Evolutionary conservation across 176 grass and related monocot genomes (phyloP), one percentile per base, ranked within the genome.

Genomic region (Oryza meridionalis): DNA sequence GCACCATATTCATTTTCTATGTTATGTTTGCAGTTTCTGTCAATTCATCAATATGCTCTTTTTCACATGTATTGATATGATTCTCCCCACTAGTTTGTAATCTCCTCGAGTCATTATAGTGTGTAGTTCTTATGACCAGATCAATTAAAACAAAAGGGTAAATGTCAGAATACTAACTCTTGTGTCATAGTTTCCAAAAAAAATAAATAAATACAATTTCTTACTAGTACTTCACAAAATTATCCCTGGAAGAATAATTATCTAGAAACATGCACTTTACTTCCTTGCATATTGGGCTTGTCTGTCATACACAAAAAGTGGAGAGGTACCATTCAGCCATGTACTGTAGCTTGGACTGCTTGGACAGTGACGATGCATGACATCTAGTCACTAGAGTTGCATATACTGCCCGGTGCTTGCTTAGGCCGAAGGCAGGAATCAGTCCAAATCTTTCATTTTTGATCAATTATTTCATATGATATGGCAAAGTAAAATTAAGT

Each of bases 1-100:
- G 37, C 12, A 68, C 77, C 29, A 40, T 76, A 35, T 53, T 76
- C 58, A 69, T 25, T 77, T 22, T 73, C 11, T 31, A 12, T 9
- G 19, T 74, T 81, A 75, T 67, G 15, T 51, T 74, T 65, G 77
- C 42, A 43, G 45, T 86, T 75, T 67, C n/a, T 76, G 64, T 40
- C 43, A 27, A 27, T 12, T 75, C 55, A 69, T 37, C 51, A 55
- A 55, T 9, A n/a, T n/a, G 19, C 21, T 22, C 21, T 61, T 61
- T 61, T 61, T 22, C 55, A 8, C 6, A 61, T 9, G 55, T 61
- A 21, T n/a, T 58, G 21, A 22, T n/a, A 61, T 22, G 55, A 61
- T 22, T 61, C 21, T 61, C 19, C 55, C 55, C 17, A 9, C 55
- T 21, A 61, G 21, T 61, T 9, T 61, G 7, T 61, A 61, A 61